Conservation (phyloP, 2,329 filamentous ascomycete species). For the Alternaria alternata region DNA sequence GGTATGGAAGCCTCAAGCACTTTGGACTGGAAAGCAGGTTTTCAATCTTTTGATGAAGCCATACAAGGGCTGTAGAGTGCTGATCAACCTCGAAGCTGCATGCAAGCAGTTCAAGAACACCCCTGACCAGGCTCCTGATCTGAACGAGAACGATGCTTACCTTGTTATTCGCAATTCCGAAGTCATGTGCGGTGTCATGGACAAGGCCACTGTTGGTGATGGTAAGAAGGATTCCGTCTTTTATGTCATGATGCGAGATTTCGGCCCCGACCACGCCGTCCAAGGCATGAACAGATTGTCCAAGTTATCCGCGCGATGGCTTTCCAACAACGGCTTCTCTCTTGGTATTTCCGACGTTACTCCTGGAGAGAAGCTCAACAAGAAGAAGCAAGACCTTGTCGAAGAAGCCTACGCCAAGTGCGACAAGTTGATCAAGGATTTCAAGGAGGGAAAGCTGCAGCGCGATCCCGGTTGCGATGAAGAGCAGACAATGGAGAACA, state of each 20-base stretch:
- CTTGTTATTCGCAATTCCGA: constrained; percentile 95
- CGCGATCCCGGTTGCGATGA: constrained; percentile 90
- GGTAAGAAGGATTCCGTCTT: constrained; percentile 99
- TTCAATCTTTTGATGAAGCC: constrained; percentile 93
- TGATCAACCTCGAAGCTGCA: constrained; percentile 92
- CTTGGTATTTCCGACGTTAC: constrained; percentile 96
- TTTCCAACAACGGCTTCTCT: constrained; percentile 92
- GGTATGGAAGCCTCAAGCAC: constrained; percentile 80
- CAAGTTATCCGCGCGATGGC: constrained; percentile 85
- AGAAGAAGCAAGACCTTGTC: constrained; percentile 79
- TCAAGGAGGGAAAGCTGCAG: constrained; percentile 80
- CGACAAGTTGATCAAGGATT: constrained; percentile 82
- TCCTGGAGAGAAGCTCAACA: constrained; percentile 74
- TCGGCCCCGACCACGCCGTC: constrained; percentile 86
- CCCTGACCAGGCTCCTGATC: constrained; percentile 74
- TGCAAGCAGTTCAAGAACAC: constrained; percentile 80
- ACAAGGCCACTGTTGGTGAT: constrained; percentile 95
- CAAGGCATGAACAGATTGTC: constrained; percentile 93
- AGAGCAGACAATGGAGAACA: constrained; percentile 89
- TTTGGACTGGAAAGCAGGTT: constrained; percentile 98
- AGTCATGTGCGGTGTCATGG: constrained; percentile 97
- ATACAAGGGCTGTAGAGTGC: constrained; percentile 81
- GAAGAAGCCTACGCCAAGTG: constrained; percentile 80
- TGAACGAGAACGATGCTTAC: constrained; percentile 79
- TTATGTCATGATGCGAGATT: constrained; percentile 95